These are phyloP conservation scores for Panicum hallii DNA, from an alignment of 202 grass and related monocot species.

Conservation along the genomic window DNA sequence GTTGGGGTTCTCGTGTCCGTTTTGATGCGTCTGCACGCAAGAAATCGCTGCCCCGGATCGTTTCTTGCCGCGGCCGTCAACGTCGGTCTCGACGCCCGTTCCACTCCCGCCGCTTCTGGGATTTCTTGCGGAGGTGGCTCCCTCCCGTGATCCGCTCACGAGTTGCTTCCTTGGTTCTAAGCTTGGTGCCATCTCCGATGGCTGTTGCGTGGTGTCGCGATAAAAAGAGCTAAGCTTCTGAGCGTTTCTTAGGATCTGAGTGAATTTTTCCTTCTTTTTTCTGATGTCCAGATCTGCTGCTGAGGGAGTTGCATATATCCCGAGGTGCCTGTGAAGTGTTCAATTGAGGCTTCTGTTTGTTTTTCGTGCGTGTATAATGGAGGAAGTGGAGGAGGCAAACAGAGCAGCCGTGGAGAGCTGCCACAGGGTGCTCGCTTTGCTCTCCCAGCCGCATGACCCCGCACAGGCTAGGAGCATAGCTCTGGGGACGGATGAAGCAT, in stretches of 20 bases:
- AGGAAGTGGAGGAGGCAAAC: conserved; percentile 88
- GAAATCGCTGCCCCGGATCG: conserved; percentile 24
- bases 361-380: conserved; percentile 47
- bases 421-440: conserved; percentile 70
- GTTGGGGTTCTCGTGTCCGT: conserved; percentile 14
- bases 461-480: conserved; percentile 57
- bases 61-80: conserved; percentile 41
- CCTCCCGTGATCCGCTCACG: conserved; percentile 42
- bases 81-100: conserved; percentile 38
- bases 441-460: conserved; percentile 72
- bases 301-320: conserved; percentile 32
- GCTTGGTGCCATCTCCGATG: not conserved
- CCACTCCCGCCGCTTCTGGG: conserved; percentile 20
- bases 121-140: conserved; percentile 38
- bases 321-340: conserved; percentile 39
- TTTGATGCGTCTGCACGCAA: conserved; percentile 52
- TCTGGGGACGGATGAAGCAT: conserved; percentile 67
- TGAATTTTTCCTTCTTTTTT: not conserved
- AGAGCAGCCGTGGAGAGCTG: conserved; percentile 85
- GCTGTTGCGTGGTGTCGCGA: conserved; percentile 8
- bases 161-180: conserved; percentile 9
- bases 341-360: not conserved
- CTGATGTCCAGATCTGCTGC: conserved; percentile 60
- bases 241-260: conserved; percentile 50
- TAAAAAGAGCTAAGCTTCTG: not conserved